Evolutionary conservation across 148 eudicot genomes (phyloP).

Genomic region (Fagopyrum homotropicum): DNA sequence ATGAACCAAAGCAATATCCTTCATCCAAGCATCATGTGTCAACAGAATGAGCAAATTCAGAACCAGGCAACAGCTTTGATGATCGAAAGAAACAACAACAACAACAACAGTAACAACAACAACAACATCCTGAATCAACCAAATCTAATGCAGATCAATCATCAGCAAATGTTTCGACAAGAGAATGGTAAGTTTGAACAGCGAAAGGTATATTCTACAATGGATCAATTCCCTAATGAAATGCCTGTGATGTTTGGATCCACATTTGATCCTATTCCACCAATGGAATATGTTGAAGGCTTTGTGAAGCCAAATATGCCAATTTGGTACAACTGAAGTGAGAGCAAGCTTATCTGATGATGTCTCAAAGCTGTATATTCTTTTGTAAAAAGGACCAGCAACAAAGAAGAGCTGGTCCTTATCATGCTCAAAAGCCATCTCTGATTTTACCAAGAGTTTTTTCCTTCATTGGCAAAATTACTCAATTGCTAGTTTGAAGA

Average conservation of each 20-base stretch:
- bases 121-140: conserved; percentile 28
- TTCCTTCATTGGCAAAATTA: conserved; percentile 5
- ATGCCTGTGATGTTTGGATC: conserved; percentile 34
- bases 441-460: not conserved
- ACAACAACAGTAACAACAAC: conserved; percentile 13
- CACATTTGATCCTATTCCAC: conserved; percentile 20
- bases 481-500: conserved; percentile 6
- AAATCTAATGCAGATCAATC: conserved; percentile 19
- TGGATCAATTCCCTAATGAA: conserved; percentile 28
- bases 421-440: not conserved
- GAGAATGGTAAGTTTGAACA: conserved; percentile 29
- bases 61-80: conserved; percentile 10
- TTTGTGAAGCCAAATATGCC: conserved; percentile 31
- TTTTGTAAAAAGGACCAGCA: conserved; percentile 9
- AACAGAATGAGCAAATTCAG: conserved; percentile 19
- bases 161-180: conserved; percentile 18
- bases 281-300: conserved; percentile 26
- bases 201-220: conserved; percentile 29
- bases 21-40: conserved; percentile 25
- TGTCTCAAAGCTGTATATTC: conserved; percentile 9
- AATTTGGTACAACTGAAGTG: conserved; percentile 31
- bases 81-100: conserved; percentile 13
- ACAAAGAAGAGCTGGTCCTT: not conserved
- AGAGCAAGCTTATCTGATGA: not conserved
- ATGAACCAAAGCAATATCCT: conserved; percentile 20